A percentile compares a stretch with the other conserved stretches of the same genome.
phyloP scores from a whole-genome alignment of 805 yeast genomes.

The Lachancea quebecensis region DNA sequence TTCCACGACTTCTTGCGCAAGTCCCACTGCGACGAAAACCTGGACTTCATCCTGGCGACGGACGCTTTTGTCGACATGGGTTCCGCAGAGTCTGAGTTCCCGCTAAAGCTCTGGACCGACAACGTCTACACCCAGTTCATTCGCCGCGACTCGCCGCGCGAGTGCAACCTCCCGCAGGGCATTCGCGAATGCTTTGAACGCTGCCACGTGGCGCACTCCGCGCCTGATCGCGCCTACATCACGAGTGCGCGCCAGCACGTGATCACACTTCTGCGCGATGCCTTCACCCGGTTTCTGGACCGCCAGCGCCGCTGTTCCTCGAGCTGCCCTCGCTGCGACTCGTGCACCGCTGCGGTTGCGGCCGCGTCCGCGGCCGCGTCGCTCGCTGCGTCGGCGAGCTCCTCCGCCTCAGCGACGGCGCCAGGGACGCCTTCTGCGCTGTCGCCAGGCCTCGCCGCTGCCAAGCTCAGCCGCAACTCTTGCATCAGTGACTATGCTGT shows the following conservation, averaged over 20 bases:
- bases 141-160: slow-evolving; percentile 22
- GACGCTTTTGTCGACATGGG: slow-evolving; percentile 7
- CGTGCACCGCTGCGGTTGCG: not conserved
- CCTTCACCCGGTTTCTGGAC: slow-evolving; percentile 11
- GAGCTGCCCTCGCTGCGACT: not conserved
- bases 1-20: slow-evolving; percentile 20
- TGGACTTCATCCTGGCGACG: slow-evolving; percentile 19
- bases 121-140: slow-evolving; percentile 21
- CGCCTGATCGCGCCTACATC: slow-evolving; percentile 18
- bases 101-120: slow-evolving; percentile 18
- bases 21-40: slow-evolving; percentile 30
- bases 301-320: slow-evolving; percentile 5
- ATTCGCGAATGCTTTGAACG: slow-evolving; percentile 18
- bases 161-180: slow-evolving; percentile 27
- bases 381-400: too few species aligned
- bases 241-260: slow-evolving; percentile 23
- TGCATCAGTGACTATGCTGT: slow-evolving; percentile 1
- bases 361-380: too few species aligned
- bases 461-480: not conserved
- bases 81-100: slow-evolving; percentile 6
- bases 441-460: not conserved
- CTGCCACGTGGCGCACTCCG: slow-evolving; percentile 9
- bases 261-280: slow-evolving; percentile 22
- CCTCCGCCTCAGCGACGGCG: too few species aligned
- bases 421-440: not conserved